A percentile compares a stretch with the other conserved stretches of the same genome.
Conservation (phyloP, 164 flowering plant species). For the Umbellularia californica region DNA sequence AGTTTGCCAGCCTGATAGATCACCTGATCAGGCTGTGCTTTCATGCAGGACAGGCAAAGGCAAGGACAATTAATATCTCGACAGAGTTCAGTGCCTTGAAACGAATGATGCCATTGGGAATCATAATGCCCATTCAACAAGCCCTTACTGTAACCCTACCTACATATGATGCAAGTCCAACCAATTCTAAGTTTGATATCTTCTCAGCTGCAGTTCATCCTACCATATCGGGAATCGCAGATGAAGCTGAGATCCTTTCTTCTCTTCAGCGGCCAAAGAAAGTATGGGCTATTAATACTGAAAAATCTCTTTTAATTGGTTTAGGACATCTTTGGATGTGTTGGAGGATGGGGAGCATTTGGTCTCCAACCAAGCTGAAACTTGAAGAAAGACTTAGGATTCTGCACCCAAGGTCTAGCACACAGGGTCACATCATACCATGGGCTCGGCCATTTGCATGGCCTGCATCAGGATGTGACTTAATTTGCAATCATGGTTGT, state of each 20-base stretch:
- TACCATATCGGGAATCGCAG: conserved; percentile 86
- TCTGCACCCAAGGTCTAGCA: no score
- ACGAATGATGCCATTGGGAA: conserved; percentile 96
- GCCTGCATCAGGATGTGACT: not conserved
- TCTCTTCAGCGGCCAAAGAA: conserved; percentile 98
- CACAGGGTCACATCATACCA: no score
- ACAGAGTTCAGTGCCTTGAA: conserved; percentile 95
- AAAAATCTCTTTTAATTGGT: not conserved
- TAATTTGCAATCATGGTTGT: not conserved
- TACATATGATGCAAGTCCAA: conserved; percentile 38
- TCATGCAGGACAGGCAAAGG: conserved; percentile 82
- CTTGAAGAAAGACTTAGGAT: no score
- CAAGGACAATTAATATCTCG: conserved; percentile 71
- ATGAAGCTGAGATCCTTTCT: conserved; percentile 97
- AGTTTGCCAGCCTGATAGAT: conserved; percentile 81
- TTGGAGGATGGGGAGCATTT: not conserved
- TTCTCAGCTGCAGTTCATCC: conserved; percentile 72
- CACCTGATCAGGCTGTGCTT: conserved; percentile 88
- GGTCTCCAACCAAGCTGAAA: no score
- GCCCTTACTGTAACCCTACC: conserved; percentile 85
- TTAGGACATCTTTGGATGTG: not conserved
- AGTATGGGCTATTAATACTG: conserved; percentile 27
- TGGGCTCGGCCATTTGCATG: no score
- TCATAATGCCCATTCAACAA: conserved; percentile 93
- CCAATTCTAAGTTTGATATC: conserved; percentile 40